Evolutionary conservation across 768 basidiomycete genomes (phyloP), one percentile per base, ranked within the genome.

Genomic region (Mycena vitilis): DNA sequence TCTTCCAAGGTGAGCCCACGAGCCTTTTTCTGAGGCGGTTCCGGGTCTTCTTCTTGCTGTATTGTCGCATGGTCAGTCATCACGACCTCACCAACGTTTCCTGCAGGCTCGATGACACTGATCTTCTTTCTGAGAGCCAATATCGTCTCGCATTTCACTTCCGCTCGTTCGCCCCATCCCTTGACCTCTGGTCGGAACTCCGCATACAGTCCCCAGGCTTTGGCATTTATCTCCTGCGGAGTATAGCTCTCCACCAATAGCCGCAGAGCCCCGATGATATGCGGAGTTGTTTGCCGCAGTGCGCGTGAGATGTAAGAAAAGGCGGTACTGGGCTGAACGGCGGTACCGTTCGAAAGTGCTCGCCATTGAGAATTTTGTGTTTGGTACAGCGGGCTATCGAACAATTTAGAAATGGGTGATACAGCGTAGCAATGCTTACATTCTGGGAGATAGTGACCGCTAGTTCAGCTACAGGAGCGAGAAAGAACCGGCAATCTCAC

Each of bases 141-240:
- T 57, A 99, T 91, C 38, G 75, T 87, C 48, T 84, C 83, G 74
- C 92, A 94, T 44, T 84, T 84, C 34, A 98, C 81, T 72, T 94
- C 89, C 4, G 90, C 93, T 63, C 88, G 86, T 76, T 91, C 87
- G 7, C 96, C 96, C 96, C 96, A 99, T 30, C 88, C 89, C 34
- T 88, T 88, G 0, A 89, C 90, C 15, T 84, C 83, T 12, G 96
- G 96, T 65, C 96, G 89, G 78, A 98, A 98, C 20, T 93, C 91
- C 30, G 89, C 87, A 76, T 98, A 99, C 49, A 99, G 82, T 22
- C 84, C 80, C 82, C 92, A 96, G 11, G 91, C 97, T 63, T 84
- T 81, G 54, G 75, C 76, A 73, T 91, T 92, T 22, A 95, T 82
- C 58, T 91, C 89, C 52, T 84, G 75, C 0, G 86, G 81, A 10